Base-by-base conservation (phyloP, 2,329 filamentous ascomycete species). In the Hypoxylon sp. region DNA sequence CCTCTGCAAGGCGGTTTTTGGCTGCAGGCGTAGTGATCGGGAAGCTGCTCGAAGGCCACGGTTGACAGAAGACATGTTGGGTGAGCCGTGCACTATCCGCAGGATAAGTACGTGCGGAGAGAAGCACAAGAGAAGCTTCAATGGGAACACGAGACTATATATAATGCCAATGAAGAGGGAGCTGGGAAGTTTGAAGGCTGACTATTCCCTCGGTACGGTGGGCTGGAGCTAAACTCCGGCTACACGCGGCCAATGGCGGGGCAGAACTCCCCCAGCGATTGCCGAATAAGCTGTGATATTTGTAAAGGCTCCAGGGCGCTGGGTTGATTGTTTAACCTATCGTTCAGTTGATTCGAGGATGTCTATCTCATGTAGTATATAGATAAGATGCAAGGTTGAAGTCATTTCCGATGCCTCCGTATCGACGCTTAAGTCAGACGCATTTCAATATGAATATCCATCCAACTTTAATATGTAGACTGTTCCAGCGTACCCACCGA, bases 1-100 rank as follows among this genome's bases (percentile, higher is more conserved):
- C 73, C 73, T 79, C 75, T 75, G 77, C 75, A 73, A 77, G 79
- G 76, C 68, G 75, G 76, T 70, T 78, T 79, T 77, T 70, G 78
- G 75, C 68, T 79, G 81, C 74, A 79, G 73, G 75, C 77, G 74
- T 59, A 65, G 62, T 35, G 85, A 84, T 82, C 82, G 86, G 73
- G 86, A 84, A 69, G 84, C 86, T 73, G 85, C 82, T 75, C 85
- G 84, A 74, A 88, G 79, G 78, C 83, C 84, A 75, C 86, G 85
- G 76, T 82, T 83, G 79, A 85, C 82, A 77, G 83, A 83, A 79
- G 86, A 87, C 86, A 88, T 88, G 7, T 59, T 69, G 63, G 53
- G 55, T 54, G 58, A 29, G 54, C 32, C 46, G 31, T 37, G 29
- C 4, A 27, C 17, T 54, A 19, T 44, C 42, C 35, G 47, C 27